phyloP scores from a whole-genome alignment of 257 asterid genomes.

The Hygrophila difformis region DNA sequence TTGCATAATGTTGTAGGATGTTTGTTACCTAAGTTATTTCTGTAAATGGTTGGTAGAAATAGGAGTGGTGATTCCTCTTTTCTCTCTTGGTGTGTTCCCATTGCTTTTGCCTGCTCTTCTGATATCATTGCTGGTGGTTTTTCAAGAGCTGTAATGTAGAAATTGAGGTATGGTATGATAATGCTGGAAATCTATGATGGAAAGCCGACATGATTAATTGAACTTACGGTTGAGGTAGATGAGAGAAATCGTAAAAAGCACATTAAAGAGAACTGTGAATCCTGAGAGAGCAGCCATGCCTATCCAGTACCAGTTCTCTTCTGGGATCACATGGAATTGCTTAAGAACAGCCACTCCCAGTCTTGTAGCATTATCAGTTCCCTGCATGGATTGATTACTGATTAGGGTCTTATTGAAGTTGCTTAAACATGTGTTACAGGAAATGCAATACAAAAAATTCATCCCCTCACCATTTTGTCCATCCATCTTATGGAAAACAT shows the following conservation, averaged over 20 bases:
- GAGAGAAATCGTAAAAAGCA: slow-evolving; percentile 47
- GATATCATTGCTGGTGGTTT: slow-evolving; percentile 43
- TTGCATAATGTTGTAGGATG: background rate
- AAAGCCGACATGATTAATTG: background rate
- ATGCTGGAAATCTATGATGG: background rate
- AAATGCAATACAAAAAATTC: background rate
- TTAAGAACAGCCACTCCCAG: slow-evolving; percentile 37
- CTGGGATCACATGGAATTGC: slow-evolving; percentile 31
- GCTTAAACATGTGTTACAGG: background rate
- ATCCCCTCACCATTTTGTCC: slow-evolving; percentile 25
- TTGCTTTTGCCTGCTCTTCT: slow-evolving; percentile 36
- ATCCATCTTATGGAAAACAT: slow-evolving; percentile 59
- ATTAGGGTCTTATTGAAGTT: background rate
- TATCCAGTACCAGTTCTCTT: slow-evolving; percentile 58
- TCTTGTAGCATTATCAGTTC: slow-evolving; percentile 20
- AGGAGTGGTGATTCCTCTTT: slow-evolving; percentile 23
- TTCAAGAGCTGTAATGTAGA: slow-evolving; percentile 30
- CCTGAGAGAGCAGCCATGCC: slow-evolving; percentile 50
- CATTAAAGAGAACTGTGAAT: slow-evolving; percentile 36
- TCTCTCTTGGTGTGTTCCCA: slow-evolving; percentile 26
- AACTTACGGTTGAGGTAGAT: slow-evolving; percentile 49
- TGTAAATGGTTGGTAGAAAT: slow-evolving; percentile 19
- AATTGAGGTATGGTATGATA: background rate
- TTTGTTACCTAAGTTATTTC: slow-evolving; percentile 27
- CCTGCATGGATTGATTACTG: no score